These are phyloP conservation scores for Naumovozyma dairenensis DNA, from an alignment of 805 yeast genomes.

Conservation along the genomic window DNA sequence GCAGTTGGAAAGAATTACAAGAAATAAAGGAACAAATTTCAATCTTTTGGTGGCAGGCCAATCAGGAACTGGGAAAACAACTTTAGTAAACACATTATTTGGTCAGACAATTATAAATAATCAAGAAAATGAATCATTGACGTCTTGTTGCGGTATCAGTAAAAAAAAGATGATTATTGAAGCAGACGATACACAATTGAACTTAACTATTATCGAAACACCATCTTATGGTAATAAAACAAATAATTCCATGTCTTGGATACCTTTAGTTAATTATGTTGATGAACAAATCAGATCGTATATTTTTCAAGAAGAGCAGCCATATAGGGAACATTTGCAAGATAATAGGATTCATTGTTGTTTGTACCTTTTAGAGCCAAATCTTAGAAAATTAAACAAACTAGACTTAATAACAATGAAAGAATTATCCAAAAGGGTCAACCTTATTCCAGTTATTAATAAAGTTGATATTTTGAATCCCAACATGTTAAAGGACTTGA, in stretches of 20 bases:
- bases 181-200: constrained; percentile 51
- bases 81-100: constrained; percentile 73
- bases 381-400: constrained; percentile 49
- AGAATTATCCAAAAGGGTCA: constrained; percentile 59
- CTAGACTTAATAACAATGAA: constrained; percentile 68
- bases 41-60: constrained; percentile 83
- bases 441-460: constrained; percentile 71
- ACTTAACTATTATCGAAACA: constrained; percentile 58
- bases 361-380: constrained; percentile 69
- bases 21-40: constrained; percentile 59
- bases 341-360: constrained; percentile 81
- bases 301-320: constrained; percentile 73
- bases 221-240: constrained; percentile 69
- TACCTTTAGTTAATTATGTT: constrained; percentile 57
- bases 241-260: constrained; percentile 59
- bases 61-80: constrained; percentile 74
- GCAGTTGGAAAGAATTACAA: constrained; percentile 24
- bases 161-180: constrained; percentile 28
- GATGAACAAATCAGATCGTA: constrained; percentile 66
- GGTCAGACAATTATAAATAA: constrained; percentile 22
- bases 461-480: constrained; percentile 62
- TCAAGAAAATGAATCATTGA: background rate
- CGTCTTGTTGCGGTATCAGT: background rate
- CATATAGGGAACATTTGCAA: constrained; percentile 39
- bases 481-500: constrained; percentile 45